Base-by-base conservation (phyloP, 2,329 filamentous ascomycete species). In the Neonectria faginata region DNA sequence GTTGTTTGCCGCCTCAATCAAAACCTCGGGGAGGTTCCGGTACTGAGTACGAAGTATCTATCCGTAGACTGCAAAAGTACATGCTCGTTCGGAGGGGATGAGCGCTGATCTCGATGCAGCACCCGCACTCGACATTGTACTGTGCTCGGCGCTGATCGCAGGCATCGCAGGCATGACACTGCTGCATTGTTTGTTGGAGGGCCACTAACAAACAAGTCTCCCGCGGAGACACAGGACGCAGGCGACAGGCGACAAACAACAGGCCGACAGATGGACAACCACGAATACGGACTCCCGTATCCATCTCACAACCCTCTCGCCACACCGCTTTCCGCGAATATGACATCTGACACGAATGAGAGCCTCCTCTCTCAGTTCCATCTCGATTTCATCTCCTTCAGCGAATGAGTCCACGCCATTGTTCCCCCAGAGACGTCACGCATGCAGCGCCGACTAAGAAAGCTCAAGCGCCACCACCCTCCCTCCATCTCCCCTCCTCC, bases 391-490 rank as follows among this genome's bases (percentile, higher is more conserved):
- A 36, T 22, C 27, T 22, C n/a, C 56, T 52, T 11, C 33, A 29
- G 45, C 45, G 45, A 48, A 48, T 48, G 14, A 22, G 3, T 29
- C 22, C 8, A 12, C 3, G 22, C 27, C n/a, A 12, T 27, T 29
- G 45, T 16, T 14, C 27, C 29, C 14, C 47, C 39, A 48, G 62
- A 61, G 25, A 54, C 65, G 60, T 61, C 62, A 67, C 60, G 48
- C 67, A 64, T 70, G 64, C 62, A 66, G 63, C 55, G 53, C 48
- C 39, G 6, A 27, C 27, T n/a, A 50, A 18, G 27, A 50, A 27
- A n/a, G 47, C 18, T 29, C 47, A 50, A 50, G 47, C 25, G 27
- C 25, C 25, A 39, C 36, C 47, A n/a, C 20, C 25, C 16, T 11
- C 45, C 14, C 8, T 36, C 33, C 33, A 36, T 36, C 11, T 36